phyloP scores from a whole-genome alignment of 2,329 filamentous ascomycete species.

The Penicillium thymicola region DNA sequence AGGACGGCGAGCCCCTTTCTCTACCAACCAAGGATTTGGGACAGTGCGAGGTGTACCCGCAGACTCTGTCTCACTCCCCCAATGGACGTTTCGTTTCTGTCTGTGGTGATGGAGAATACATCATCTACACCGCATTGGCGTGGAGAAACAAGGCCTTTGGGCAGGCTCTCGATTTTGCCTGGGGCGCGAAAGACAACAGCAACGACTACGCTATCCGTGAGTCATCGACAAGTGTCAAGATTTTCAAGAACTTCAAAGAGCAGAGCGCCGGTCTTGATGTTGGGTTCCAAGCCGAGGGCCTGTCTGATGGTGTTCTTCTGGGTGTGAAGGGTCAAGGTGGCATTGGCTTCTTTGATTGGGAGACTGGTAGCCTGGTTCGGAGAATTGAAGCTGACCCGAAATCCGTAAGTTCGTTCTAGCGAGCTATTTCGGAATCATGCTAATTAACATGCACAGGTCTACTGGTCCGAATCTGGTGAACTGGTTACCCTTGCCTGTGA shows the following conservation, averaged over 20 bases:
- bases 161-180: conserved; percentile 91
- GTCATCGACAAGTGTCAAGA: conserved; percentile 88
- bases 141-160: conserved; percentile 98
- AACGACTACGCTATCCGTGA: conserved; percentile 98
- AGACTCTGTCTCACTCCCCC: conserved; percentile 90
- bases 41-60: conserved; percentile 93
- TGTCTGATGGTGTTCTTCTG: conserved; percentile 83
- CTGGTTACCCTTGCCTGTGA: conserved; percentile 90
- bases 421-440: conserved; percentile 5
- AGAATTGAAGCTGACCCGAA: conserved; percentile 78
- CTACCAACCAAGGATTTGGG: conserved; percentile 92
- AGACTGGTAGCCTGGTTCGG: conserved; percentile 80
- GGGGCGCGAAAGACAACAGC: conserved; percentile 95
- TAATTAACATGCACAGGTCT: conserved; percentile 58
- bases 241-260: conserved; percentile 97
- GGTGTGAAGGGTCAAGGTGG: conserved; percentile 94
- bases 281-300: conserved; percentile 88
- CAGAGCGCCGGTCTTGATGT: conserved; percentile 85
- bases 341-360: conserved; percentile 96
- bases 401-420: conserved; percentile 44
- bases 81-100: conserved; percentile 88
- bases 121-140: conserved; percentile 94
- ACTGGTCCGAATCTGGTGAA: conserved; percentile 97
- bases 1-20: conserved; percentile 83
- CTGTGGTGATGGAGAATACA: conserved; percentile 96